phyloP scores from a whole-genome alignment of 257 asterid genomes.

The Capsicum chinense region DNA sequence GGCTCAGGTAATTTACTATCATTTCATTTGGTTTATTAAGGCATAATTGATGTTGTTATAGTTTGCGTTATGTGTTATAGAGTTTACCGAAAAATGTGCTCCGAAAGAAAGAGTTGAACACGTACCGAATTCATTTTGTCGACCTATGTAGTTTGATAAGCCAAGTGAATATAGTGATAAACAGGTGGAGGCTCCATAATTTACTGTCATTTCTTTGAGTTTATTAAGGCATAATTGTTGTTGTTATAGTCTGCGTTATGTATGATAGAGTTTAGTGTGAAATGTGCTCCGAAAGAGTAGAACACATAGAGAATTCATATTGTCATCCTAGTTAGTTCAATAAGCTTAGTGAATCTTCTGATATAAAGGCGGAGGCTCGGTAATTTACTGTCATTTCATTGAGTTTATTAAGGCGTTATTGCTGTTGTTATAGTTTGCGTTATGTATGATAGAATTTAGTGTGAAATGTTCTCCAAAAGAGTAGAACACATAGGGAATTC shows the following conservation, averaged over 20 bases:
- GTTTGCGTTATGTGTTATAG: neutral
- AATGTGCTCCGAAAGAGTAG: too few species aligned
- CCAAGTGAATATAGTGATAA: too few species aligned
- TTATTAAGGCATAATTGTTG: too few species aligned
- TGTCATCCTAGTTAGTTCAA: neutral
- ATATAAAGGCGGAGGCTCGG: constrained; percentile 36
- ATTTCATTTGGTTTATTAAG: neutral
- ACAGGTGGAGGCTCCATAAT: too few species aligned
- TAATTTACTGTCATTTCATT: constrained; percentile 24
- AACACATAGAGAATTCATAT: too few species aligned
- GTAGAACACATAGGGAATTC: too few species aligned
- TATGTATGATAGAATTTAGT: neutral
- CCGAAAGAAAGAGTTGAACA: neutral
- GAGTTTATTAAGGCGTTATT: neutral
- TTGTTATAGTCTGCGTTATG: too few species aligned
- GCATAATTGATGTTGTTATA: neutral
- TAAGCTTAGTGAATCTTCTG: constrained; percentile 6
- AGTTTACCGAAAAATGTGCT: neutral
- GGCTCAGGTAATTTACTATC: constrained; percentile 34
- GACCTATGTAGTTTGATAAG: too few species aligned
- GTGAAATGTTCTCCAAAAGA: neutral
- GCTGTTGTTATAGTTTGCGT: neutral
- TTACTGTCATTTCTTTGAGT: too few species aligned
- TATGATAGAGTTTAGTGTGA: too few species aligned
- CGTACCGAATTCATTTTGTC: neutral